phyloP scores from a whole-genome alignment of 331 rosid genomes.

The Pyracantha coccinea region DNA sequence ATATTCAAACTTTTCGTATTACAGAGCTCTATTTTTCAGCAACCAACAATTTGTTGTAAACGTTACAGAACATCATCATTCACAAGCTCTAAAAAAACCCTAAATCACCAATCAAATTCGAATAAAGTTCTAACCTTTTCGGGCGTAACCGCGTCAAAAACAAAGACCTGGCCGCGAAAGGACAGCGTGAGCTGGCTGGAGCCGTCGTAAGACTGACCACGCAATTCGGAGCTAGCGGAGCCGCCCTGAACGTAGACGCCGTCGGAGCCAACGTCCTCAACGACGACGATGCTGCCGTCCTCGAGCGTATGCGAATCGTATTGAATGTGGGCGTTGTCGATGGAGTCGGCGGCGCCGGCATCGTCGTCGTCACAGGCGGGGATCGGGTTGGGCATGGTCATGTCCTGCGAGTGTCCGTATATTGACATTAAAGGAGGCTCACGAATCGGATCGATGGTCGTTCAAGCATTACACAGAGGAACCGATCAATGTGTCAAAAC shows the following conservation, averaged over 20 bases:
- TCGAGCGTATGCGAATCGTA: slow-evolving; percentile 52
- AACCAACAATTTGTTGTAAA: background rate
- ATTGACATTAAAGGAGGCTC: slow-evolving; percentile 49
- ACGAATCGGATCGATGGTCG: slow-evolving; percentile 19
- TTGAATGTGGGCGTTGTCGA: slow-evolving; percentile 45
- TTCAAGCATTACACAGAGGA: slow-evolving; percentile 35
- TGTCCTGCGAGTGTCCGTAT: slow-evolving; percentile 45
- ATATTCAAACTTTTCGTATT: background rate
- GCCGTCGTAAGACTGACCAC: slow-evolving; percentile 39
- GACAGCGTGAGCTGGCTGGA: slow-evolving; percentile 85
- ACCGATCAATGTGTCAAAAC: background rate
- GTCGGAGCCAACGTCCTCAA: slow-evolving; percentile 43
- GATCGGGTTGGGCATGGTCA: slow-evolving; percentile 53
- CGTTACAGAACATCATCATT: background rate
- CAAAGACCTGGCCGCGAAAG: slow-evolving; percentile 87
- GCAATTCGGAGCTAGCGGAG: slow-evolving; percentile 32
- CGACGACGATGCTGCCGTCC: slow-evolving; percentile 34
- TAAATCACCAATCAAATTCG: slow-evolving; percentile 3
- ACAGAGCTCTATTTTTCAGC: too few relatives aligned
- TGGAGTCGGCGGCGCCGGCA: slow-evolving; percentile 20
- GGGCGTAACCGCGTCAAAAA: slow-evolving; percentile 77
- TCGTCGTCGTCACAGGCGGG: slow-evolving; percentile 36
- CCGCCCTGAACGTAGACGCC: slow-evolving; percentile 33
- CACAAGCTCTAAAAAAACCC: slow-evolving; percentile 10
- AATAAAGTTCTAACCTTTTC: slow-evolving; percentile 44